These are phyloP conservation scores for Tritrichomonas foetus DNA, from an alignment of 208 protist species.

Conservation along the genomic window DNA sequence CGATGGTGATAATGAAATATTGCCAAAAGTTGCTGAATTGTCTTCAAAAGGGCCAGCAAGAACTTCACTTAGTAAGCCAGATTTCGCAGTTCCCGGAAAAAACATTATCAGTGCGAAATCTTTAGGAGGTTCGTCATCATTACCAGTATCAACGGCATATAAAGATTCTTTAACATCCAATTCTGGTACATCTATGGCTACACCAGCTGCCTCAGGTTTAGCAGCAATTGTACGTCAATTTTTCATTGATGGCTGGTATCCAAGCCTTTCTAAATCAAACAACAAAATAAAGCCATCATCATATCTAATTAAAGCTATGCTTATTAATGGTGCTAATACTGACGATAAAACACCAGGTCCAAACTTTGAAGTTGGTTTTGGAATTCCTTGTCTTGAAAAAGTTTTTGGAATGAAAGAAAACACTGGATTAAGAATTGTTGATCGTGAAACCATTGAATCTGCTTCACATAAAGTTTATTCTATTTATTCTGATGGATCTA, in stretches of 20 bases:
- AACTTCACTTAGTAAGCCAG: neutral
- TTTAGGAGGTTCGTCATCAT: neutral
- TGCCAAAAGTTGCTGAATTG: neutral
- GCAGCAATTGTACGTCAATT: neutral
- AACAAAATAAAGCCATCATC: neutral
- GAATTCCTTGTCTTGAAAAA: neutral
- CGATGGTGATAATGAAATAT: neutral
- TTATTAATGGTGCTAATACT: neutral
- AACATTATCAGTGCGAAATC: neutral
- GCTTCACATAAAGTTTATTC: neutral
- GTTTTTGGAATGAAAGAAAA: neutral
- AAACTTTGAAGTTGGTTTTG: neutral
- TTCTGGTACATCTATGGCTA: conserved; percentile 15
- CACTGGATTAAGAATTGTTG: neutral
- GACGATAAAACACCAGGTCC: neutral
- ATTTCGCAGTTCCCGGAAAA: neutral
- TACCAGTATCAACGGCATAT: neutral
- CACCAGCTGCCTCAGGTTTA: neutral
- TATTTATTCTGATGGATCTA: neutral
- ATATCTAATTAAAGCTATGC: neutral
- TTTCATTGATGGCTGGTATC: neutral
- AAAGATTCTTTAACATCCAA: neutral
- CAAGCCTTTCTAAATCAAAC: neutral
- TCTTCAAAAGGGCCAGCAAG: neutral
- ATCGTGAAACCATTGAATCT: neutral